These are phyloP conservation scores for Ceratocystis harringtonii DNA, from an alignment of 2,329 filamentous ascomycete species.

Conservation along the genomic window DNA sequence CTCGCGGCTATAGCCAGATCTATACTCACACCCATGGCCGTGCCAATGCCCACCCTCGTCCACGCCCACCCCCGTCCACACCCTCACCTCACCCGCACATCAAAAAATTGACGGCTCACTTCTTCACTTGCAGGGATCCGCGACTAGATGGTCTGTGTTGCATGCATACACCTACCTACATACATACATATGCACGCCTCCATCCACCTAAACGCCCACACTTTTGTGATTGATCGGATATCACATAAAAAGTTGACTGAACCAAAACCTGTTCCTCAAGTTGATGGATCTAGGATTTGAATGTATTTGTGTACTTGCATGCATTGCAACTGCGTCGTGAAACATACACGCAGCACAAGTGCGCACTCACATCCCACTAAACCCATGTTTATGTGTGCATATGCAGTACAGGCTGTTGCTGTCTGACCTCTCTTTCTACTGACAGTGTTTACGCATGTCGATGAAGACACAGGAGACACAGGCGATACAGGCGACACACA, in stretches of 20 bases:
- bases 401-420: background rate
- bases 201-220: background rate
- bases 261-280: slow-evolving; percentile 7
- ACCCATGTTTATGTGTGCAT: background rate
- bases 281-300: background rate
- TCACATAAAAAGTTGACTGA: background rate
- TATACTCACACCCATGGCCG: no score
- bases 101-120: no score
- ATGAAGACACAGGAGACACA: background rate
- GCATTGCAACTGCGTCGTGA: background rate
- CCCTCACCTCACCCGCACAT: no score
- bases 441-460: background rate
- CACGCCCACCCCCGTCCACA: no score
- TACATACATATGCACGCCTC: background rate
- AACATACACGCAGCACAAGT: background rate
- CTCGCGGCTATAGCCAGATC: no score
- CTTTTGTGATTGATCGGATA: background rate
- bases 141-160: background rate
- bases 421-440: no score
- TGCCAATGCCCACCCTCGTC: no score
- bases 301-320: background rate
- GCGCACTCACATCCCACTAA: no score
- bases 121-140: no score
- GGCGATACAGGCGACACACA: no score
- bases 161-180: background rate